These are phyloP conservation scores for Brassica hybrid DNA, from an alignment of 441 rosid genomes.

Conservation along the genomic window DNA sequence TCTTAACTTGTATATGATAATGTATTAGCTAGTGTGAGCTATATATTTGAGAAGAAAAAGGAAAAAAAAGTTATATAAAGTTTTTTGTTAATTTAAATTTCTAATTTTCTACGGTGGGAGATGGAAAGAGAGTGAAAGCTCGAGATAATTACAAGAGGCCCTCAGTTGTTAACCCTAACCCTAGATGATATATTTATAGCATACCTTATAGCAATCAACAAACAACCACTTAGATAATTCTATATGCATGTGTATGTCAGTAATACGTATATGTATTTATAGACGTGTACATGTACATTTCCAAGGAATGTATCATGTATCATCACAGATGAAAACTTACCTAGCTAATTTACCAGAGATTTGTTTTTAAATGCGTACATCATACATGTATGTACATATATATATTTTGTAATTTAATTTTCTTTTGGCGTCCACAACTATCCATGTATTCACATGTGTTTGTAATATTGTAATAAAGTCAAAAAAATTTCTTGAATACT, in stretches of 20 bases:
- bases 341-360: slow-evolving; percentile 5
- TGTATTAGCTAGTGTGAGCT: slow-evolving; percentile 8
- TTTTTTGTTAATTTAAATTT: slow-evolving; percentile 7
- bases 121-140: slow-evolving; percentile 15
- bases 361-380: background rate
- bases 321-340: slow-evolving; percentile 29
- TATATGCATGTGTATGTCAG: background rate
- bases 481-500: background rate
- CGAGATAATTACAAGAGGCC: slow-evolving; percentile 16
- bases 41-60: slow-evolving; percentile 12
- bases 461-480: background rate
- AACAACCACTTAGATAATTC: slow-evolving; percentile 26
- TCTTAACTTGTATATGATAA: slow-evolving; percentile 4
- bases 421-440: background rate
- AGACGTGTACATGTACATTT: slow-evolving; percentile 6
- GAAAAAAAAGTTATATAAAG: background rate
- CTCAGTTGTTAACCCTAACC: slow-evolving; percentile 66
- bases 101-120: slow-evolving; percentile 39
- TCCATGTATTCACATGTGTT: slow-evolving; percentile 16
- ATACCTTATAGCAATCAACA: slow-evolving; percentile 35
- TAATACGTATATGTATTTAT: background rate
- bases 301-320: slow-evolving; percentile 7
- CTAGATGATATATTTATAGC: slow-evolving; percentile 65
- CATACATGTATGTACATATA: background rate
- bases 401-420: background rate